A percentile compares a stretch with the other conserved stretches of the same genome.
These are phyloP conservation scores for Coemansia nantahalensis DNA, from an alignment of 192 early-diverging fungal species.

Conservation along the genomic window DNA sequence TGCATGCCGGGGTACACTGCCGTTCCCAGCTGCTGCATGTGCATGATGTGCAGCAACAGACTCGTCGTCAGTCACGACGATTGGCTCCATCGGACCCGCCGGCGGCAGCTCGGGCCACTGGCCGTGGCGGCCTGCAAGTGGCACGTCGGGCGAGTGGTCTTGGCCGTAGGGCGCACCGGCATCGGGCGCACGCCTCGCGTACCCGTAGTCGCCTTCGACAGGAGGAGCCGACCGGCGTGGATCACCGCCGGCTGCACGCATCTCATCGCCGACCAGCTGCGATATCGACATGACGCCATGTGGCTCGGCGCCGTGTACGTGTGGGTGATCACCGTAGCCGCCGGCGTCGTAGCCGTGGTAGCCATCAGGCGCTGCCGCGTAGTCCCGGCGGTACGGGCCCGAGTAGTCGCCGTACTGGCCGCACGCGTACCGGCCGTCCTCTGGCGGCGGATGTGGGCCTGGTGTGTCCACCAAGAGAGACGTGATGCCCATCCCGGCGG, in stretches of 20 bases:
- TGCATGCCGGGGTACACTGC: not conserved
- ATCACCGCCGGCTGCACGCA: conserved; percentile 2
- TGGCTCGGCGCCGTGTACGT: conserved; percentile 7
- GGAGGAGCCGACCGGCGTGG: no score
- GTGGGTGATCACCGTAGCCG: not conserved
- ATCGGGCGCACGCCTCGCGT: conserved; percentile 5
- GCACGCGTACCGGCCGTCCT: conserved; percentile 1
- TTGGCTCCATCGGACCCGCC: conserved; percentile 2
- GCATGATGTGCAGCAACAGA: not conserved
- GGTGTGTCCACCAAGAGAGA: conserved; percentile 31
- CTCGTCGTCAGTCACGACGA: conserved; percentile 28
- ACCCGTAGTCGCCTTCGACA: conserved; percentile 3
- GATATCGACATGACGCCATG: conserved; percentile 48
- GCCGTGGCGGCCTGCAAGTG: conserved; percentile 10
- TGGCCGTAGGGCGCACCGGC: conserved; percentile 6
- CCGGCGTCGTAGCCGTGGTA: conserved; percentile 12
- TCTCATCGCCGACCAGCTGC: conserved; percentile 43
- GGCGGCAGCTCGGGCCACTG: conserved; percentile 2
- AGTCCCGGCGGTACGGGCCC: conserved; percentile 13
- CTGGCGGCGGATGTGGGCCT: not conserved
- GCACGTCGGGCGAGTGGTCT: conserved; percentile 7
- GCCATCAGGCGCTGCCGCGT: conserved; percentile 1
- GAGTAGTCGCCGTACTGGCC: conserved; percentile 14
- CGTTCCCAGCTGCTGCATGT: not conserved
- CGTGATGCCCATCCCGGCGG: conserved; percentile 40